Conservation (phyloP, 345 rosid genomes). For the Citrus sp. region DNA sequence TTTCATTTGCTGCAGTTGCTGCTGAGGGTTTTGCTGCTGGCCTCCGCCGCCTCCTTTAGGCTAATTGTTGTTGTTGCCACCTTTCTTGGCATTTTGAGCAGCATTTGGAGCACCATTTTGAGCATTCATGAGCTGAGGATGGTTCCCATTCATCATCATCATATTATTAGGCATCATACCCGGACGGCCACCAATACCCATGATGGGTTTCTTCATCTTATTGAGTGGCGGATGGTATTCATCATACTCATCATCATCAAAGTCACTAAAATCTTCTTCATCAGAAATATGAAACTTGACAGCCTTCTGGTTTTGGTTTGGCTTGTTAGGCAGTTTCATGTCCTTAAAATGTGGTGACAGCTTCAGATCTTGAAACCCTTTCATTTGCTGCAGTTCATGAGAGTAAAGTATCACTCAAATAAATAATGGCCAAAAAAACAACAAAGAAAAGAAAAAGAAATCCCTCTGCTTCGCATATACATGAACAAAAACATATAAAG, state of each 20-base stretch:
- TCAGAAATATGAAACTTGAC: slow-evolving; percentile 48
- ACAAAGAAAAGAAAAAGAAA: not conserved
- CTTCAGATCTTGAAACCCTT: slow-evolving; percentile 68
- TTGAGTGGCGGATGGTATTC: slow-evolving; percentile 39
- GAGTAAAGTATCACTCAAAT: slow-evolving; percentile 32
- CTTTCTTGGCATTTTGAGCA: slow-evolving; percentile 43
- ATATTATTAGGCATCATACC: slow-evolving; percentile 31
- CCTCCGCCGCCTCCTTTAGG: slow-evolving; percentile 28
- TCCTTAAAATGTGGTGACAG: slow-evolving; percentile 66
- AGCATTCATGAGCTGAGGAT: slow-evolving; percentile 50
- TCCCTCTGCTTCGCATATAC: not conserved
- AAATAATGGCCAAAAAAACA: not conserved
- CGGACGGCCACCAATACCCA: slow-evolving; percentile 37
- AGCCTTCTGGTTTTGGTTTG: slow-evolving; percentile 47
- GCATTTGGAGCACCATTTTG: slow-evolving; percentile 49
- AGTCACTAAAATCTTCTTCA: slow-evolving; percentile 39
- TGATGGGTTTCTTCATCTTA: slow-evolving; percentile 59
- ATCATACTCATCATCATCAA: slow-evolving; percentile 40
- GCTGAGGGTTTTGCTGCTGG: slow-evolving; percentile 33
- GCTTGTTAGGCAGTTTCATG: slow-evolving; percentile 48
- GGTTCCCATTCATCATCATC: slow-evolving; percentile 45
- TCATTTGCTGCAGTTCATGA: slow-evolving; percentile 68
- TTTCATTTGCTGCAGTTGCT: slow-evolving; percentile 65
- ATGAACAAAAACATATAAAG: not conserved
- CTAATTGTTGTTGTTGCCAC: slow-evolving; percentile 42